A percentile compares a stretch with the other conserved stretches of the same genome.
Evolutionary conservation across 805 yeast species (phyloP).

Genomic region (Lipomyces japonicus): DNA sequence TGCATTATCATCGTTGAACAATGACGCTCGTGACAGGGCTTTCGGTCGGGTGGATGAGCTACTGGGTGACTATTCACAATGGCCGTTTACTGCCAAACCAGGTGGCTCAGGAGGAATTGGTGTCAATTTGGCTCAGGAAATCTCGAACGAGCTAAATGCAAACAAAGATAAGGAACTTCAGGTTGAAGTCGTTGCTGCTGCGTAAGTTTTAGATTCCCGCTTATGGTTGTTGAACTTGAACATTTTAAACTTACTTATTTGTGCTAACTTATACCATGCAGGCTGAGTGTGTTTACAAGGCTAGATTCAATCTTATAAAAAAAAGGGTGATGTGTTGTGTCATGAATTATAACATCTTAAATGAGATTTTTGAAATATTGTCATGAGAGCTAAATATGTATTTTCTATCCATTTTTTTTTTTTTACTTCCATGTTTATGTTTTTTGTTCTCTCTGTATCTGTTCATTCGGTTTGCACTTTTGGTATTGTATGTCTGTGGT

Average conservation of each 20-base stretch:
- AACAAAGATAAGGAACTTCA: constrained; percentile 56
- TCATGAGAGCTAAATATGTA: no score
- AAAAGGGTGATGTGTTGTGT: no score
- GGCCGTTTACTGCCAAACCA: constrained; percentile 65
- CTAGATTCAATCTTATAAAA: constrained; percentile 83
- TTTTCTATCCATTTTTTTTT: no score
- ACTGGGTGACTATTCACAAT: constrained; percentile 74
- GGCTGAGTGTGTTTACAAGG: constrained; percentile 64
- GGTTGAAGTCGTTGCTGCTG: constrained; percentile 89
- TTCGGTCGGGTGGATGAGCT: constrained; percentile 92
- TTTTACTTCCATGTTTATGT: no score
- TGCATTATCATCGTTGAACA: constrained; percentile 64
- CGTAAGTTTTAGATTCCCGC: constrained; percentile 35
- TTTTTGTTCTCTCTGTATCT: no score
- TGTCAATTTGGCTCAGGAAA: constrained; percentile 55
- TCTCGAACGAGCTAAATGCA: constrained; percentile 45
- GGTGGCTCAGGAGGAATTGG: constrained; percentile 55
- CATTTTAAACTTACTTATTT: not conserved
- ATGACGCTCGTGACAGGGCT: constrained; percentile 88
- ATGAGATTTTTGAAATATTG: no score
- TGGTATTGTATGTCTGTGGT: no score
- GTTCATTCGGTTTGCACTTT: no score
- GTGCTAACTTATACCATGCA: not conserved
- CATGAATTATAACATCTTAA: no score
- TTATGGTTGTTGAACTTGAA: not conserved